These are phyloP conservation scores for Phialemoniopsis sp. DNA, from an alignment of 2,329 filamentous ascomycete genomes.

Conservation along the genomic window DNA sequence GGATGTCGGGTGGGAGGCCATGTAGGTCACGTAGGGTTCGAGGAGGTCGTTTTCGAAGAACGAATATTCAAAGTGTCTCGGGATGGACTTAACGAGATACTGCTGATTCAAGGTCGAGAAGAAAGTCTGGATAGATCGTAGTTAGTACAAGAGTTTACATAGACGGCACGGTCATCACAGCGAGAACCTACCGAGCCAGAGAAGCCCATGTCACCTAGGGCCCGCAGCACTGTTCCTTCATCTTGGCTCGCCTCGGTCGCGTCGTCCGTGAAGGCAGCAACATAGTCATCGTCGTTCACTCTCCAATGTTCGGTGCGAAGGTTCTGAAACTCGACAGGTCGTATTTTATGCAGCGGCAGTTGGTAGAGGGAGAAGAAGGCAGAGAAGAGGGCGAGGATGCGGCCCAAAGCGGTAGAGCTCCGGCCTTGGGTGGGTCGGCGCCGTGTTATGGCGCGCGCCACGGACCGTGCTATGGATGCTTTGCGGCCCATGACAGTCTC, in stretches of 20 bases:
- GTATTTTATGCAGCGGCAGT: slow-evolving; percentile 40
- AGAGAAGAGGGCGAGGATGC: slow-evolving; percentile 35
- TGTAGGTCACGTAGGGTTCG: slow-evolving; percentile 60
- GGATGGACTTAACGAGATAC: slow-evolving; percentile 69
- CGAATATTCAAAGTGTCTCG: slow-evolving; percentile 63
- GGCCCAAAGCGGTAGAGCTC: slow-evolving; percentile 24
- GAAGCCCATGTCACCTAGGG: slow-evolving; percentile 68
- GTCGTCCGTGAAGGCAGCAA: slow-evolving; percentile 29
- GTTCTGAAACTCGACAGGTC: slow-evolving; percentile 41
- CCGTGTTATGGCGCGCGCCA: slow-evolving; percentile 29
- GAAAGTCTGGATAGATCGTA: slow-evolving; percentile 49
- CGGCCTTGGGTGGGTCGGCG: slow-evolving; percentile 18
- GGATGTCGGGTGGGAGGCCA: slow-evolving; percentile 54
- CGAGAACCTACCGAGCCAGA: slow-evolving; percentile 54
- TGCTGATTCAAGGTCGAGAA: slow-evolving; percentile 63
- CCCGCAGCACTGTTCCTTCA: slow-evolving; percentile 34
- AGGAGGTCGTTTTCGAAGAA: slow-evolving; percentile 67
- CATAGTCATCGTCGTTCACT: slow-evolving; percentile 31
- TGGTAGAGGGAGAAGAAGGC: slow-evolving; percentile 49
- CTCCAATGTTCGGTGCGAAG: slow-evolving; percentile 38
- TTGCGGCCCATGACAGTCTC: slow-evolving; percentile 21
- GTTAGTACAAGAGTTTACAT: not conserved
- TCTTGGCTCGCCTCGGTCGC: slow-evolving; percentile 41
- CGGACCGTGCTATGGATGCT: slow-evolving; percentile 31
- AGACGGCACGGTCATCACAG: too few species aligned